Evolutionary conservation across 805 yeast species (phyloP).

Genomic region (Zygosaccharomyces rouxii): DNA sequence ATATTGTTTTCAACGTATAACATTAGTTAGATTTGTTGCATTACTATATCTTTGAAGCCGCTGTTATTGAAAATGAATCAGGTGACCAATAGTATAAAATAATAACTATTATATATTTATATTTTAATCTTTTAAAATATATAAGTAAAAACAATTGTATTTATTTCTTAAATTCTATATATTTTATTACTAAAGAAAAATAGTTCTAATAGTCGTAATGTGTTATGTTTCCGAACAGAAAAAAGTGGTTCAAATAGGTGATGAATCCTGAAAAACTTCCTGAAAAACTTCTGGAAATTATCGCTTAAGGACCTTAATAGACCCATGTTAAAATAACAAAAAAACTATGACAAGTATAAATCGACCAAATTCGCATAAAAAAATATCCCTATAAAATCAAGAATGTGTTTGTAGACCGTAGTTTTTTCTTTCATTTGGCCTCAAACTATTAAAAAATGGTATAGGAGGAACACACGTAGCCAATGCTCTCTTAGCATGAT

Average conservation of each 20-base stretch:
- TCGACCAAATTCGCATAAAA: not conserved
- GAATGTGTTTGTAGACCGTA: conserved; percentile 29
- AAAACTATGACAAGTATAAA: not conserved
- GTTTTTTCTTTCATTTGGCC: conserved; percentile 38
- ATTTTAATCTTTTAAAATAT: not conserved
- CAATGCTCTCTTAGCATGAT: conserved; percentile 66
- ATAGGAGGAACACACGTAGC: conserved; percentile 76
- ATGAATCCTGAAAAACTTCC: not conserved
- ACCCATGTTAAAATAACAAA: not conserved
- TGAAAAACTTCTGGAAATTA: too few relatives aligned
- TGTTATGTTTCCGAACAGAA: not conserved
- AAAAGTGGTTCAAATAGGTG: not conserved
- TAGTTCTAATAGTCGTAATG: not conserved
- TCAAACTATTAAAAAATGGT: conserved; percentile 50
- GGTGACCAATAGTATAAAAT: not conserved
- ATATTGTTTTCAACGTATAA: too few relatives aligned
- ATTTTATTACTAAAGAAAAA: not conserved
- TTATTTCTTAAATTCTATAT: not conserved
- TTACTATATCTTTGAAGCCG: too few relatives aligned
- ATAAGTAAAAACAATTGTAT: not conserved
- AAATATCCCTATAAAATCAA: not conserved
- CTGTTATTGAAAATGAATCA: too few relatives aligned
- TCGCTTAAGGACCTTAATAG: too few relatives aligned
- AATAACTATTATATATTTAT: not conserved
- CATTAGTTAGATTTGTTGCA: too few relatives aligned